These are phyloP conservation scores for Citrus unshiu DNA, from an alignment of 345 rosid genomes.

Conservation along the genomic window DNA sequence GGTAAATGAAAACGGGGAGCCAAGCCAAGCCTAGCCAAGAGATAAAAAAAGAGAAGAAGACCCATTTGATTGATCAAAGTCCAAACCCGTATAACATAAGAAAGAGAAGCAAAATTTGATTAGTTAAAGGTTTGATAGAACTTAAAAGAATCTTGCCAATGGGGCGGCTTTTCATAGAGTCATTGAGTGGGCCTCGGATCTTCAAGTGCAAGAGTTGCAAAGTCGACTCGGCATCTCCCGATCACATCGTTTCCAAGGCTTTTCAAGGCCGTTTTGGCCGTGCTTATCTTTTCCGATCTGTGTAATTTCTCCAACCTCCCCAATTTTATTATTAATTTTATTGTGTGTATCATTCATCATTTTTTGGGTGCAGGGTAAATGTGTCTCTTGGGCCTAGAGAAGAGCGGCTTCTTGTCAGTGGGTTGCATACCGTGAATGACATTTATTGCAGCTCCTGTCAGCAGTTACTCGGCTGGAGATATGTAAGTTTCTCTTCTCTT, in stretches of 20 bases:
- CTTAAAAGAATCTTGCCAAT: background rate
- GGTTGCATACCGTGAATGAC: slow-evolving; percentile 38
- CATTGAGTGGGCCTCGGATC: slow-evolving; percentile 31
- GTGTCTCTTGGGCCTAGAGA: slow-evolving; percentile 33
- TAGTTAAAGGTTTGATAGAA: background rate
- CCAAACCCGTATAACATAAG: too few relatives aligned
- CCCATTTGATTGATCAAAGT: background rate
- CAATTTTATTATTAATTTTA: background rate
- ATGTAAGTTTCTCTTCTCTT: slow-evolving; percentile 22
- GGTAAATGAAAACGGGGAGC: too few relatives aligned
- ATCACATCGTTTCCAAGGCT: slow-evolving; percentile 38
- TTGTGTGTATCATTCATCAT: background rate
- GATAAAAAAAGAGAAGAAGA: background rate
- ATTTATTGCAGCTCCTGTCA: slow-evolving; percentile 47
- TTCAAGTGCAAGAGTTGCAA: slow-evolving; percentile 44
- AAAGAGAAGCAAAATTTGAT: background rate
- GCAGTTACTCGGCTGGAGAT: slow-evolving; percentile 42
- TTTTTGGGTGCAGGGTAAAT: slow-evolving; percentile 31
- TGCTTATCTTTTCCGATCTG: slow-evolving; percentile 38
- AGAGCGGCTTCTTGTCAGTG: slow-evolving; percentile 26
- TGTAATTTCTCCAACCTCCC: slow-evolving; percentile 13
- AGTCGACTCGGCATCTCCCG: slow-evolving; percentile 43
- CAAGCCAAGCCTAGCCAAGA: too few relatives aligned
- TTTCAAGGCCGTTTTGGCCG: slow-evolving; percentile 42
- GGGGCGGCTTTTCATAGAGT: slow-evolving; percentile 34